Evolutionary conservation across 2,329 filamentous ascomycete genomes (phyloP), one percentile per base, ranked within the genome.

Genomic region (Coleophoma eucalyptorum): DNA sequence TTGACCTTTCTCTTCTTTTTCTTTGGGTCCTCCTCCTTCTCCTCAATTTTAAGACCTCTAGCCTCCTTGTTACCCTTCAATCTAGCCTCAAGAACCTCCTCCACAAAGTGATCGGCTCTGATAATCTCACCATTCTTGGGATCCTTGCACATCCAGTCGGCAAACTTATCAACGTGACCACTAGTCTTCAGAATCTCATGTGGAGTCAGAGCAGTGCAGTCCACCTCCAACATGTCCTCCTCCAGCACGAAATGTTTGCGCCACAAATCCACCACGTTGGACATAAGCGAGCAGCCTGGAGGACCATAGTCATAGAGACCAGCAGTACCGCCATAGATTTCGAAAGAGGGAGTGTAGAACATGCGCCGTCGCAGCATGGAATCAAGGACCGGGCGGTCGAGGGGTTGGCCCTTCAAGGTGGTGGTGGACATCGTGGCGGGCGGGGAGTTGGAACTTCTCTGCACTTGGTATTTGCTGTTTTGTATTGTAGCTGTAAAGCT

Each of bases 141-240:
- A 71, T 99, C 94, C 73, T 96, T 96, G 84, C 90, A 96, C 92
- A 97, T 97, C 90, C 89, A 97, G 71, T 97, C 93, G 13, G 63
- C 65, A 50, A 97, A 97, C 72, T 96, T 96, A 71, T 97, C 93
- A 58, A 97, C 94, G 74, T 99, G 94, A 57, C 94, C 94, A 69
- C 84, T 89, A 49, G 93, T 96, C 80, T 97, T 96, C 66, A 99
- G 82, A 35, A 99, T 90, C 44, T 94, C 89, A 64, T 94, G 84
- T 33, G 94, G 94, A 38, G 94, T 99, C 66, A 99, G 73, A 73
- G 93, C 94, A 37, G 89, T 94, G 75, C 90, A 96, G 65, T 89
- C 86, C 51, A 89, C 77, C 69, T 87, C 83, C 54, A 88, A 73
- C 84, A 88, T 89, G 66, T 88, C 84, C 70, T 89, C 86, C 67